Evolutionary conservation across 1,284 basidiomycete species (phyloP).

Genomic region (Rhodotorula sp.): DNA sequence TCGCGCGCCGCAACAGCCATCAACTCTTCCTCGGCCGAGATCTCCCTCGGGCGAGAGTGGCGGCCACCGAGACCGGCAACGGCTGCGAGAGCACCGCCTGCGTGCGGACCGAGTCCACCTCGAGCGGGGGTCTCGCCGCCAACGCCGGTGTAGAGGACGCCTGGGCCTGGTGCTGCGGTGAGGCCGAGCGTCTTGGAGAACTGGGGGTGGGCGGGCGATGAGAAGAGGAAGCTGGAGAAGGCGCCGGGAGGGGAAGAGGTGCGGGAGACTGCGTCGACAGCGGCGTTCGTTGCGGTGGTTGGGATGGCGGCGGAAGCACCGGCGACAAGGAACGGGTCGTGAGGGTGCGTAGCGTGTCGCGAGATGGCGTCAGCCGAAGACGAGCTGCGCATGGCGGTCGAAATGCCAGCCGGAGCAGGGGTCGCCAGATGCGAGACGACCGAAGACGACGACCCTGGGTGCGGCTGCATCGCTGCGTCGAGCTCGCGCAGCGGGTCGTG

Average conservation of each 20-base stretch:
- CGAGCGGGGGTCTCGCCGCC: slow-evolving; percentile 26
- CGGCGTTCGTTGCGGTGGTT: neutral
- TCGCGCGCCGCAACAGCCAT: neutral
- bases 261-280: neutral
- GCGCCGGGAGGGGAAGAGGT: slow-evolving; percentile 14
- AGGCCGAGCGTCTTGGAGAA: slow-evolving; percentile 33
- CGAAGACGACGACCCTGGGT: slow-evolving; percentile 2
- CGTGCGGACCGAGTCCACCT: neutral
- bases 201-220: slow-evolving; percentile 34
- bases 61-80: too few relatives aligned
- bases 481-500: slow-evolving; percentile 15
- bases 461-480: slow-evolving; percentile 7
- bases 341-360: slow-evolving; percentile 2
- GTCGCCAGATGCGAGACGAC: slow-evolving; percentile 9
- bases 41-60: neutral
- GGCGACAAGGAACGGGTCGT: slow-evolving; percentile 25
- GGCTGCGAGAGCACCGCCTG: too few relatives aligned
- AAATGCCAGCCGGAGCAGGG: neutral
- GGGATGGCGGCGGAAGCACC: neutral
- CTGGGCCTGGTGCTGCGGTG: slow-evolving; percentile 34
- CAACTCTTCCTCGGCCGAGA: neutral
- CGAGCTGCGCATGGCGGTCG: neutral
- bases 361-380: neutral
- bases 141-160: slow-evolving; percentile 11
- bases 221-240: slow-evolving; percentile 22